Evolutionary conservation across 192 early-diverging fungal genomes (phyloP), one percentile per base, ranked within the genome.

Genomic region (Lobulomyces angularis): DNA sequence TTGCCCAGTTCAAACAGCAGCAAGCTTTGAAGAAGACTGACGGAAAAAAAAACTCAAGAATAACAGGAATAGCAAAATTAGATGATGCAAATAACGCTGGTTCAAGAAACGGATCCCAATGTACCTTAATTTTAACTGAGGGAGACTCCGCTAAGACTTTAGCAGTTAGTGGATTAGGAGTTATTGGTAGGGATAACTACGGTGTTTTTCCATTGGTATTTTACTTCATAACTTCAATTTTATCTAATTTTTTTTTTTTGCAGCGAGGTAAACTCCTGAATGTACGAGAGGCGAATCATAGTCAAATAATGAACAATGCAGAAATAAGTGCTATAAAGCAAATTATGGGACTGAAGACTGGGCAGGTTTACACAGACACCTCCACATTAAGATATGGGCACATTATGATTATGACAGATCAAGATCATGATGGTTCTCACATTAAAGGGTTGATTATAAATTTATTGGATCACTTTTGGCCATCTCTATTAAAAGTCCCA

Each of bases 401-500:
- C 38, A 64, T 98, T 8, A 93, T 98, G 80, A 90, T 95, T 41
- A 98, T 98, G 94, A 85, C 91, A 3, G 94, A 98, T 80, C 94
- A 93, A 68, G 87, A 90, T 69, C 81, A 89, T 40, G 89, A 94
- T 48, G 90, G 89, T 20, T 90, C 85, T 17, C 91, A 93, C 46
- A 95, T 95, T 64, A 97, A 97, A 58, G 91, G 91, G 16, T 71
- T 98, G 4, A 74, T 98, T 16, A 83, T 98, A 59, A 98, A 98
- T 59, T 82, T 95, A 43, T 67, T 98, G 24, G 91, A 95, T 62
- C 79, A 86, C 35, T 83, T 86, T 62, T 98, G 83, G 56, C 94
- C 94, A 6, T 81, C 77, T 1, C 63, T 98, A 30, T 61, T 98
- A 43, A 77, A 86, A 51, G 74, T 92, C 23, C 80, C 86, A 6